Evolutionary conservation across 495 filamentous ascomycete species (phyloP), one percentile per base, ranked within the genome.

Genomic region (Daldinia decipiens): DNA sequence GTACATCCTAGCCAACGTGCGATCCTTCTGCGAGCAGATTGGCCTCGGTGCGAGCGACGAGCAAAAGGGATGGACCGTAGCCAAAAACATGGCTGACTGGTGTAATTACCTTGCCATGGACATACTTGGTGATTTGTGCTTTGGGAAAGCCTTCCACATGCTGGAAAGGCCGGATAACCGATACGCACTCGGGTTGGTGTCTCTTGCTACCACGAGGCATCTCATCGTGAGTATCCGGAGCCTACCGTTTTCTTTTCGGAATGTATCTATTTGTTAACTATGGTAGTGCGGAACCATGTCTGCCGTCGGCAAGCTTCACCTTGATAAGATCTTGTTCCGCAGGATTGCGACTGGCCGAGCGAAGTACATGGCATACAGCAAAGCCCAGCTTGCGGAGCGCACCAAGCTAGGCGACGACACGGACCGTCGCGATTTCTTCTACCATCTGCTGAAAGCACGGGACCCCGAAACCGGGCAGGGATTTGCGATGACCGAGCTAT

Each of bases 131-230:
- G 87, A 92, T 38, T 71, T 93, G 8, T 85, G 84, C 62, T 93
- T 92, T 71, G 89, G 88, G 15, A 91, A 92, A 75, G 83, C 88
- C 19, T 92, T 92, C 78, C 83, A 87, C 45, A 92, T 92, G 90
- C 80, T 95, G 52, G 84, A 88, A 53, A 78, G 76, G n/a, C 83
- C 79, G 6, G 82, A 85, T 52, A 88, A 87, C 72, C 83, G 89
- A 17, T 87, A 84, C 67, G 86, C 87, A 17, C 83, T 88, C 36
- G 82, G 85, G 40, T 73, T 89, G 6, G 82, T 90, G 17, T 83
- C 82, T 27, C 81, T 83, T 51, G 88, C 87, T 19, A 83, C 86
- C 1, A 84, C 84, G 56, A 79, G 85, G 27, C 86, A 88, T 73
- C 76, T 85, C 0, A 84, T 88, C 50, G 87, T 88, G 74, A 78